phyloP scores from a whole-genome alignment of 495 filamentous ascomycete genomes.

The Xylaria nigripes region DNA sequence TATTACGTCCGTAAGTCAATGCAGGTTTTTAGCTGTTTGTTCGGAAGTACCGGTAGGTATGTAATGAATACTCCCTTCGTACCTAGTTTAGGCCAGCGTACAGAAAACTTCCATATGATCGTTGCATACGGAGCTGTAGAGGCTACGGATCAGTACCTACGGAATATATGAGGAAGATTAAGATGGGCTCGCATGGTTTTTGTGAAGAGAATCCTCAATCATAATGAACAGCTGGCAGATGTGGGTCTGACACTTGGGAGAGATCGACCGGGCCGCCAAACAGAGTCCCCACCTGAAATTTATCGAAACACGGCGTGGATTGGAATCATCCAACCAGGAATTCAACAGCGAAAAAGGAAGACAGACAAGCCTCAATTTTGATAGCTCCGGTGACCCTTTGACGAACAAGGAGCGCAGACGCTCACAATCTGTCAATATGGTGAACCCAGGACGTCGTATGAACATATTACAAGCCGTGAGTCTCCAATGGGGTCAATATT shows the following conservation, averaged over 20 bases:
- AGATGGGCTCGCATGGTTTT: too few species aligned
- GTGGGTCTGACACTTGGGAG: neutral
- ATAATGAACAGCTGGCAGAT: too few species aligned
- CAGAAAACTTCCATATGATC: too few species aligned
- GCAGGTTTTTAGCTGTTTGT: too few species aligned
- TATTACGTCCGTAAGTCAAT: too few species aligned
- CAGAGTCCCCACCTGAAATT: conserved; percentile 8
- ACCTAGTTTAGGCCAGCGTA: too few species aligned
- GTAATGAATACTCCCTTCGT: too few species aligned
- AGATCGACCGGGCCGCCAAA: neutral
- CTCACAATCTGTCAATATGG: conserved; percentile 51
- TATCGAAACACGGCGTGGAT: conserved; percentile 1
- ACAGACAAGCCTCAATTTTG: neutral
- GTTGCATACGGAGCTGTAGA: too few species aligned
- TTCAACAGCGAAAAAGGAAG: neutral
- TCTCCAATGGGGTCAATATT: conserved; percentile 18
- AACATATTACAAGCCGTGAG: conserved; percentile 68
- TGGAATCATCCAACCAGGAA: neutral
- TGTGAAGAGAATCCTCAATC: too few species aligned
- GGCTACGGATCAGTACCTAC: too few species aligned
- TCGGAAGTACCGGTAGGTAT: too few species aligned
- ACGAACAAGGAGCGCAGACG: conserved; percentile 15
- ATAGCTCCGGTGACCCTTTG: neutral
- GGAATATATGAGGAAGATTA: too few species aligned
- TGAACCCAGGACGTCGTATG: conserved; percentile 70